phyloP scores from a whole-genome alignment of 768 basidiomycete species.

The Boletus pseudopeckii region DNA sequence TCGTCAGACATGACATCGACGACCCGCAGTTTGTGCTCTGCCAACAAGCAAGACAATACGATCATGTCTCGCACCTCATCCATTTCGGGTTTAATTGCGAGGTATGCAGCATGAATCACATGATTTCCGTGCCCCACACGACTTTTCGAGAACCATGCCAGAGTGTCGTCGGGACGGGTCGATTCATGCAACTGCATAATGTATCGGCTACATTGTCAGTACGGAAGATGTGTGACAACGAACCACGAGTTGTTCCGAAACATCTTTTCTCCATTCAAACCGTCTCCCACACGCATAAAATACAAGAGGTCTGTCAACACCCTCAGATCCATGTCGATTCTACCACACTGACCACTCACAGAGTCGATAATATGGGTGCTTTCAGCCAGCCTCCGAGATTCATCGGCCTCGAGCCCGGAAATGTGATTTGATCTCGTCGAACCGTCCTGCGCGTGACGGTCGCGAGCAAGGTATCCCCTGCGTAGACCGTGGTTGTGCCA shows the following conservation, averaged over 20 bases:
- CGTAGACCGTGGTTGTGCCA: conserved; percentile 5
- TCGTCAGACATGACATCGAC: not conserved
- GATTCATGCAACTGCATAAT: conserved; percentile 10
- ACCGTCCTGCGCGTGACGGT: conserved; percentile 13
- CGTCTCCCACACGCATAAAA: conserved; percentile 6
- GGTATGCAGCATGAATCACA: not conserved
- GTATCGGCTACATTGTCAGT: not conserved
- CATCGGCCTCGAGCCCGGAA: conserved; percentile 10
- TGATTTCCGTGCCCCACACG: not conserved
- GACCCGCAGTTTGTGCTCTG: conserved; percentile 9
- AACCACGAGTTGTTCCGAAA: conserved; percentile 12
- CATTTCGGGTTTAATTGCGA: conserved; percentile 14
- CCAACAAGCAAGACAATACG: conserved; percentile 22
- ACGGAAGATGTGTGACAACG: not conserved
- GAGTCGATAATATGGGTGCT: not conserved
- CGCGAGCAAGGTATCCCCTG: not conserved
- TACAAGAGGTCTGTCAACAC: conserved; percentile 8
- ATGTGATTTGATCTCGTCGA: conserved; percentile 10
- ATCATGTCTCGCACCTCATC: conserved; percentile 11
- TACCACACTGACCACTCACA: conserved; percentile 9
- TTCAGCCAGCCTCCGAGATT: conserved; percentile 15
- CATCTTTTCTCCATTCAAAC: conserved; percentile 11
- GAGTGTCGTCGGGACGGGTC: not conserved
- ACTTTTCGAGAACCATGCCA: conserved; percentile 15
- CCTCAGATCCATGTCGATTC: not conserved